Percentiles rank a stretch among this genome's conserved stretches.
phyloP scores from a whole-genome alignment of 768 basidiomycete species.

The Boletus eberwhitei region DNA sequence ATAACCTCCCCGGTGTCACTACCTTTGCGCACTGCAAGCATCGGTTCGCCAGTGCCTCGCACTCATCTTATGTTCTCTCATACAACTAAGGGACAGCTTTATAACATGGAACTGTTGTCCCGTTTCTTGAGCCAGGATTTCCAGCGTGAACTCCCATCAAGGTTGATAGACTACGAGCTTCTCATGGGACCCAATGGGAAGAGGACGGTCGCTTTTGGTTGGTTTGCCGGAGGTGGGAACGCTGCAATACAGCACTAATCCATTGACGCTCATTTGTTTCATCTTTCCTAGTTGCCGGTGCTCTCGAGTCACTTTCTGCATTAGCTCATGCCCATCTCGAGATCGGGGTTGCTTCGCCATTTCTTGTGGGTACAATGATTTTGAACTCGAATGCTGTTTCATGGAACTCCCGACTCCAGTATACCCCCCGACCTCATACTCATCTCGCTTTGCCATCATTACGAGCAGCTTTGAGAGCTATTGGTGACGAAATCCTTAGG shows the following conservation, averaged over 20 bases:
- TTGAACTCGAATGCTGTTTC: neutral
- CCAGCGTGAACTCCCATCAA: slow-evolving; percentile 33
- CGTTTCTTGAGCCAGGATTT: slow-evolving; percentile 47
- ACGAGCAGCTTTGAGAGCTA: slow-evolving; percentile 49
- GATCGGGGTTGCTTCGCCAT: slow-evolving; percentile 76
- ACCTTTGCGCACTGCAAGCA: slow-evolving; percentile 17
- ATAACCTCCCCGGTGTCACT: slow-evolving; percentile 40
- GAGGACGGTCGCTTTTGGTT: slow-evolving; percentile 86
- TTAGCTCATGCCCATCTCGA: slow-evolving; percentile 79
- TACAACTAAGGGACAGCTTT: slow-evolving; percentile 81
- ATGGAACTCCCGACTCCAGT: slow-evolving; percentile 28
- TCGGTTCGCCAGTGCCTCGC: slow-evolving; percentile 37
- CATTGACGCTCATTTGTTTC: neutral
- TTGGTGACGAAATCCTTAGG: slow-evolving; percentile 53
- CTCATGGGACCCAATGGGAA: slow-evolving; percentile 61
- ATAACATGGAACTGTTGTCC: slow-evolving; percentile 78
- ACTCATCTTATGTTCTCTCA: slow-evolving; percentile 93
- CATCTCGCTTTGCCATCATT: slow-evolving; percentile 54
- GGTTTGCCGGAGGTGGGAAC: slow-evolving; percentile 80
- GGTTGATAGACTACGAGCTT: slow-evolving; percentile 84
- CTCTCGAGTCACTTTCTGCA: slow-evolving; percentile 74
- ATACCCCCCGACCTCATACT: slow-evolving; percentile 79
- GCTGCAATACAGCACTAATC: neutral
- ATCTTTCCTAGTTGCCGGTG: slow-evolving; percentile 64
- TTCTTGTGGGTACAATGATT: slow-evolving; percentile 53